These are phyloP conservation scores for Fusarium continuum DNA, from an alignment of 2,329 filamentous ascomycete genomes.

Conservation along the genomic window DNA sequence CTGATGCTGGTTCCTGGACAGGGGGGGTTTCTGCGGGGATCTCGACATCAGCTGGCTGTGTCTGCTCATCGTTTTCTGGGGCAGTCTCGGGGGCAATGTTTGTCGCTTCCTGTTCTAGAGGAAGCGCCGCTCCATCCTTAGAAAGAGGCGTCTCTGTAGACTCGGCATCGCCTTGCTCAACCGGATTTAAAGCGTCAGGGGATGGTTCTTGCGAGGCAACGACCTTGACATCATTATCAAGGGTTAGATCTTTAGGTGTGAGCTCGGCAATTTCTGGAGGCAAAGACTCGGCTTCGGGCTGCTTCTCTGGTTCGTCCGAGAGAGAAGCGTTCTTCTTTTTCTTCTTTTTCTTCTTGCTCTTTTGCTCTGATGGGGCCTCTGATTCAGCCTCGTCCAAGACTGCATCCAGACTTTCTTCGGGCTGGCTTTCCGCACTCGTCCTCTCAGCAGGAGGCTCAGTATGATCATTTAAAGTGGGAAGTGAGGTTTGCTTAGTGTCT, in stretches of 20 bases:
- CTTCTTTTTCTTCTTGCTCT: slow-evolving; percentile 52
- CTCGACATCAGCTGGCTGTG: slow-evolving; percentile 41
- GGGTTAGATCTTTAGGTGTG: not conserved
- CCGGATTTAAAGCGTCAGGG: not conserved
- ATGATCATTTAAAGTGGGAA: not conserved
- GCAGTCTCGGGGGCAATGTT: slow-evolving; percentile 19
- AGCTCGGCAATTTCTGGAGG: slow-evolving; percentile 16
- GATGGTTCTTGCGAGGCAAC: slow-evolving; percentile 8
- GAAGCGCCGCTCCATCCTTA: slow-evolving; percentile 12
- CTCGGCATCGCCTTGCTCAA: slow-evolving; percentile 10
- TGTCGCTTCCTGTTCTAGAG: slow-evolving; percentile 27
- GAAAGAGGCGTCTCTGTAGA: slow-evolving; percentile 5
- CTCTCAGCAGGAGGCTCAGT: not conserved
- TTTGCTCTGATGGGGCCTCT: slow-evolving; percentile 32
- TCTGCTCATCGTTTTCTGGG: slow-evolving; percentile 36
- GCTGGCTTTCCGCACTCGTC: slow-evolving; percentile 1
- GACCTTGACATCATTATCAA: slow-evolving; percentile 7
- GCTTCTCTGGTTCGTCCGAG: slow-evolving; percentile 28
- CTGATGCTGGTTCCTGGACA: slow-evolving; percentile 30
- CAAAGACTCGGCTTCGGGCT: slow-evolving; percentile 15
- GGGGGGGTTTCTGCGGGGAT: slow-evolving; percentile 31
- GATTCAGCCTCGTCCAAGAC: slow-evolving; percentile 1
- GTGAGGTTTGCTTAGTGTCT: slow-evolving; percentile 8
- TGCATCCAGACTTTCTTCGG: slow-evolving; percentile 1
- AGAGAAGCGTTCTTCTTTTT: slow-evolving; percentile 38